Evolutionary conservation across 495 filamentous ascomycete genomes (phyloP), one percentile per base, ranked within the genome.

Genomic region (Opeltia flavorubescens): DNA sequence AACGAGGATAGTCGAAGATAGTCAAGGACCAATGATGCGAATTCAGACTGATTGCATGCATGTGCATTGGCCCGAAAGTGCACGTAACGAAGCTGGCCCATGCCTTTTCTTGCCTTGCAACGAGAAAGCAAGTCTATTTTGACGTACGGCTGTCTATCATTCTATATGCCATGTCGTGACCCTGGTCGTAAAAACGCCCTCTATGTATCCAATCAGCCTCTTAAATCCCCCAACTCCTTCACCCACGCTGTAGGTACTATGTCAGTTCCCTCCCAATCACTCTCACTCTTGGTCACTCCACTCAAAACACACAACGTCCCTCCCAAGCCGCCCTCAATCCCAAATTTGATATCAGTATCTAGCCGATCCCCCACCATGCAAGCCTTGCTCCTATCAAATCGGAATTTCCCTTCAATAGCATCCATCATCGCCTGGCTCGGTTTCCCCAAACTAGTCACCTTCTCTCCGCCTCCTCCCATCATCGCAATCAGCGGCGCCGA

Each of bases 351-450:
- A 70, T 99, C 91, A 1, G 91, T 99, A 61, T 96, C 81, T 41
- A 91, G 70, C 33, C 91, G 74, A 64, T 99, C 91, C 4, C 91
- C 91, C 25, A 99, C 78, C 93, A 99, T 99, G 61, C 93, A 96
- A 1, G 93, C 79, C 43, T 77, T 77, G 38, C 68, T 78, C 31
- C 87, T 76, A 59, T 96, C 85, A 44, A 98, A 83, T 46, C 75
- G 68, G 59, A 95, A 94, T 64, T 89, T 94, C 27, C 89, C 89
- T 69, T 96, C 89, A 56, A 98, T 83, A 5, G 93, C 85, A 65
- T 95, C 89, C 91, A 98, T 94, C 91, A 98, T 96, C 9, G 88
- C 89, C 68, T 94, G 85, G 53, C 85, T 94, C 4, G 91, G 93
- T 64, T 99, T 99, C 8, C 91, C 91, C 36, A 95, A 63, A 5